phyloP scores from a whole-genome alignment of 2,329 filamentous ascomycete genomes.

The Colletotrichum musicola region DNA sequence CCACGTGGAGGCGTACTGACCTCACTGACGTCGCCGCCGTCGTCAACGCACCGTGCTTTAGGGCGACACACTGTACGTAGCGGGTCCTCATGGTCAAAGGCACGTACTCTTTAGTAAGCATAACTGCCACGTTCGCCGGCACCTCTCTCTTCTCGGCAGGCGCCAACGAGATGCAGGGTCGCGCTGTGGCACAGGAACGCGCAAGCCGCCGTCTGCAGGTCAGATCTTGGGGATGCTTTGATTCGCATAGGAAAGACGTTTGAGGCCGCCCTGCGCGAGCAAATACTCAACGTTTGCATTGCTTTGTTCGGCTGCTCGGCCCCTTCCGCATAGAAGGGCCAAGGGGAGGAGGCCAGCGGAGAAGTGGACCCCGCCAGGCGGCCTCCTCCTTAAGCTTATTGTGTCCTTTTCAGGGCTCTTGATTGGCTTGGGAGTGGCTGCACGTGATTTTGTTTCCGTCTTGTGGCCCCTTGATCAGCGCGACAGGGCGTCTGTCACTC shows the following conservation, averaged over 20 bases:
- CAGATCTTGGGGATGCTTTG: neutral
- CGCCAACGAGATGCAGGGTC: neutral
- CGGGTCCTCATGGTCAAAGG: conserved; percentile 4
- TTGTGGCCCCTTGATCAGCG: neutral
- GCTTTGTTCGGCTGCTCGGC: conserved; percentile 13
- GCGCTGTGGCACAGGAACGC: conserved; percentile 10
- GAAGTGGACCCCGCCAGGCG: neutral
- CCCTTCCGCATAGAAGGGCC: conserved; percentile 11
- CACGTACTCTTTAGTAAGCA: no score
- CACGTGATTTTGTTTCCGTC: conserved; percentile 16
- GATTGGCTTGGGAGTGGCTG: neutral
- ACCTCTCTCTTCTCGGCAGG: neutral
- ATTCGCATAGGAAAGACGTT: neutral
- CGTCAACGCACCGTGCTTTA: neutral
- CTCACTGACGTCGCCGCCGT: conserved; percentile 36
- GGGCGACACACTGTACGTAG: neutral
- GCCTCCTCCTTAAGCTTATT: conserved; percentile 37
- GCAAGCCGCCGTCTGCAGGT: conserved; percentile 5
- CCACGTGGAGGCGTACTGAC: conserved; percentile 32
- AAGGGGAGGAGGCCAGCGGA: neutral
- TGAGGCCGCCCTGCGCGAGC: neutral
- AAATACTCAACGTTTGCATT: neutral
- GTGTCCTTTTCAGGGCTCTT: neutral
- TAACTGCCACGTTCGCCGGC: neutral
- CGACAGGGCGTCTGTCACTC: neutral